phyloP scores from a whole-genome alignment of 164 flowering plant genomes.

The Stephania yunnanensis region DNA sequence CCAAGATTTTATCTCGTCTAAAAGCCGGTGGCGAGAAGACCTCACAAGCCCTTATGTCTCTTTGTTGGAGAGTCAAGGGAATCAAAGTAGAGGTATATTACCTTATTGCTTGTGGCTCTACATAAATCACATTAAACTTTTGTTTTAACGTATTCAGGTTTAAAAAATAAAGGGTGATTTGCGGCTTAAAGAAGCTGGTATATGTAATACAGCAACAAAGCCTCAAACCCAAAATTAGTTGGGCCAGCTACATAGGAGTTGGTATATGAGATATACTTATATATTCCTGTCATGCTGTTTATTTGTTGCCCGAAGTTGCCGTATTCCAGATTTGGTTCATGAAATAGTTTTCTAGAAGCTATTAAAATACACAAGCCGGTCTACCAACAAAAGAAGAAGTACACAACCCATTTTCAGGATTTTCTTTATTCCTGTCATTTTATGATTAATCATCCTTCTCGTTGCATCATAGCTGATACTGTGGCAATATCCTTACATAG shows the following conservation, averaged over 20 bases:
- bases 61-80: conserved; percentile 85
- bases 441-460: background rate
- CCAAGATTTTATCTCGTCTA: conserved; percentile 71
- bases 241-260: background rate
- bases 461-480: background rate
- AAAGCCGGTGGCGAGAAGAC: conserved; percentile 83
- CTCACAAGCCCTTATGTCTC: conserved; percentile 64
- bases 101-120: conserved; percentile 1
- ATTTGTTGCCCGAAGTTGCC: background rate
- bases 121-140: background rate
- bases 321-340: background rate
- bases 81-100: conserved; percentile 78
- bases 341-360: background rate
- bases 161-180: background rate
- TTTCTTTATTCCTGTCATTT: background rate
- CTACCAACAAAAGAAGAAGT: no score
- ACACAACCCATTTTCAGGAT: background rate
- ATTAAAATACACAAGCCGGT: background rate
- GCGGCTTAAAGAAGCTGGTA: background rate
- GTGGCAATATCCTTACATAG: background rate
- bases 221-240: no score
- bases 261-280: background rate
- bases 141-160: background rate
- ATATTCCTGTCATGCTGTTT: background rate
- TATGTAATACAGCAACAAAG: no score